Percentiles rank a stretch among this genome's conserved stretches.
Conservation (phyloP, 2,329 filamentous ascomycete species). For the Cryphonectria nitschkei region DNA sequence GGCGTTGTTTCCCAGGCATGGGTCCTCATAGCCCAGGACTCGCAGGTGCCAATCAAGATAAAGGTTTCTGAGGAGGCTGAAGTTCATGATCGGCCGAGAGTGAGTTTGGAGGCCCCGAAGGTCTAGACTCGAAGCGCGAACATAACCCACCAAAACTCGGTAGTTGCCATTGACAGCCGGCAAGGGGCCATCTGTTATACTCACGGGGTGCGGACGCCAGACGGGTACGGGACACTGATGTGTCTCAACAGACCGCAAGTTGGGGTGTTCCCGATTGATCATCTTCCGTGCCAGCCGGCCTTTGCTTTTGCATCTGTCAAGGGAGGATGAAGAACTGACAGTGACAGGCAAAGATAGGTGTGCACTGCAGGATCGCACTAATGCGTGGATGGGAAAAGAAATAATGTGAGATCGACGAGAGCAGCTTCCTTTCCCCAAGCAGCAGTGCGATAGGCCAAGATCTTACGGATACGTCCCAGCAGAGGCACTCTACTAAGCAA, state of each 20-base stretch:
- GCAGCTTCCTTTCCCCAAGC: neutral
- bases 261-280: neutral
- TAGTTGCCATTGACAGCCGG: neutral
- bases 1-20: slow-evolving; percentile 5
- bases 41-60: slow-evolving; percentile 21
- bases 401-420: neutral
- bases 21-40: slow-evolving; percentile 15
- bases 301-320: neutral
- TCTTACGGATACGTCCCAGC: neutral
- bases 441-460: neutral
- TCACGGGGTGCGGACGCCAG: neutral
- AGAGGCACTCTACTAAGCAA: neutral
- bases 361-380: neutral
- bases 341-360: neutral
- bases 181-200: slow-evolving; percentile 5
- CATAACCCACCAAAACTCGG: too few species aligned
- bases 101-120: neutral
- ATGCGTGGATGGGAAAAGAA: neutral
- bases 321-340: neutral
- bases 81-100: slow-evolving; percentile 20
- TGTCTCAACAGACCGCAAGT: neutral
- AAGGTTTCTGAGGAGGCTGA: slow-evolving; percentile 22
- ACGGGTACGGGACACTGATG: neutral
- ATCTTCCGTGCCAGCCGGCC: neutral
- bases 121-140: slow-evolving; percentile 13